Evolutionary conservation across 768 basidiomycete species (phyloP).

Genomic region (Tylopilus intermedius): DNA sequence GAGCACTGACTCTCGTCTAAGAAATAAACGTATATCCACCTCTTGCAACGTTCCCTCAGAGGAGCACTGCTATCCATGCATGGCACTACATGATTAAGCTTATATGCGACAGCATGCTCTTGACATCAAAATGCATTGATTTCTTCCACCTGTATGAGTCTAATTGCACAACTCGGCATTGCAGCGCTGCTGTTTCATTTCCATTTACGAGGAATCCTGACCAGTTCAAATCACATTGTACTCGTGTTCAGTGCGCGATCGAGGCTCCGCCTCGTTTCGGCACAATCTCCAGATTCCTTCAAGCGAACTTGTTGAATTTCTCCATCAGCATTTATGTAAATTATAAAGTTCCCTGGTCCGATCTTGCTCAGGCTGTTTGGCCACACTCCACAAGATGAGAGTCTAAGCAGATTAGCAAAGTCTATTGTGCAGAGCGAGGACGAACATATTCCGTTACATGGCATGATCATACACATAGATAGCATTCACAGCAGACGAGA

Average conservation of each 20-base stretch:
- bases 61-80: constrained; percentile 19
- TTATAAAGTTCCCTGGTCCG: too few relatives aligned
- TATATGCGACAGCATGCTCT: constrained; percentile 23
- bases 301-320: too few relatives aligned
- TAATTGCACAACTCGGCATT: not conserved
- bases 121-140: constrained; percentile 20
- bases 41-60: not conserved
- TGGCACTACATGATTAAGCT: constrained; percentile 23
- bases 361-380: too few relatives aligned
- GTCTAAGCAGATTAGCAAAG: not conserved
- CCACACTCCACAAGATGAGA: too few relatives aligned
- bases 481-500: not conserved
- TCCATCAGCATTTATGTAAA: too few relatives aligned
- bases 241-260: too few relatives aligned
- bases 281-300: too few relatives aligned
- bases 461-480: not conserved
- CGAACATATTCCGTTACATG: not conserved
- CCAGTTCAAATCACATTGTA: not conserved
- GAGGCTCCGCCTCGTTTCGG: too few relatives aligned
- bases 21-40: constrained; percentile 24
- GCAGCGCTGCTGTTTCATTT: too few relatives aligned
- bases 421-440: not conserved
- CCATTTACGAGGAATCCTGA: not conserved
- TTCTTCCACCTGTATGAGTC: not conserved
- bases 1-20: constrained; percentile 3